A percentile compares a stretch with the other conserved stretches of the same genome.
Conservation (phyloP, 805 yeast species). For the Candida berthetii region DNA sequence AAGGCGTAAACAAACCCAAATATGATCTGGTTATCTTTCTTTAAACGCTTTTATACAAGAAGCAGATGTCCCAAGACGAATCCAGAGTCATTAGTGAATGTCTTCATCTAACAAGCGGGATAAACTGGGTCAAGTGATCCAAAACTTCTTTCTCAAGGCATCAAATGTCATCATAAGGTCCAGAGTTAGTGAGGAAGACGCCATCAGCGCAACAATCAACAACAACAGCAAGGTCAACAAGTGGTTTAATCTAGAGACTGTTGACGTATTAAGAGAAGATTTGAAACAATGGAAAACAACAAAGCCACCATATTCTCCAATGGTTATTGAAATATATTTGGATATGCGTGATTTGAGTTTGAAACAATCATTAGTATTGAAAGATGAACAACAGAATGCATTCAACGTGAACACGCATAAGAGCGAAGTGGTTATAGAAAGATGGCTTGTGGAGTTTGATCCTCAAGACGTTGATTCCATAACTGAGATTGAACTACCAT, state of each 20-base stretch:
- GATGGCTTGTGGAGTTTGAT: constrained; percentile 89
- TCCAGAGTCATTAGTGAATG: not conserved
- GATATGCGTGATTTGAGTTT: constrained; percentile 55
- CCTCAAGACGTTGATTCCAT: constrained; percentile 12
- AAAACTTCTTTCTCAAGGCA: constrained; percentile 59
- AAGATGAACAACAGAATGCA: constrained; percentile 44
- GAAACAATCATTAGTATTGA: constrained; percentile 52
- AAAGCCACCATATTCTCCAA: constrained; percentile 52
- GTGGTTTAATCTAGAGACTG: constrained; percentile 59
- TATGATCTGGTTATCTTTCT: too few relatives aligned
- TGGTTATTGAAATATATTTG: constrained; percentile 78
- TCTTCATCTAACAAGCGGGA: constrained; percentile 12
- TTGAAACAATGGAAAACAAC: constrained; percentile 53
- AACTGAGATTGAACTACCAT: constrained; percentile 48
- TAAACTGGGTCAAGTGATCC: constrained; percentile 19
- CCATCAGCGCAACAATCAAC: constrained; percentile 8
- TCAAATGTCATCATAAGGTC: constrained; percentile 51
- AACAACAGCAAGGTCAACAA: constrained; percentile 32
- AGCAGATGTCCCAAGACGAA: not conserved
- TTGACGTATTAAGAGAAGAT: constrained; percentile 41
- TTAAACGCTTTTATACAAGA: too few relatives aligned
- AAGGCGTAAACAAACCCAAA: too few relatives aligned
- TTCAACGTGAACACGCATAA: constrained; percentile 62
- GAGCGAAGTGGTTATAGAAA: constrained; percentile 83
- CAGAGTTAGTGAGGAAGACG: constrained; percentile 26